Evolutionary conservation across 192 early-diverging fungal species (phyloP).

Genomic region (Tieghemiomyces parasiticus): DNA sequence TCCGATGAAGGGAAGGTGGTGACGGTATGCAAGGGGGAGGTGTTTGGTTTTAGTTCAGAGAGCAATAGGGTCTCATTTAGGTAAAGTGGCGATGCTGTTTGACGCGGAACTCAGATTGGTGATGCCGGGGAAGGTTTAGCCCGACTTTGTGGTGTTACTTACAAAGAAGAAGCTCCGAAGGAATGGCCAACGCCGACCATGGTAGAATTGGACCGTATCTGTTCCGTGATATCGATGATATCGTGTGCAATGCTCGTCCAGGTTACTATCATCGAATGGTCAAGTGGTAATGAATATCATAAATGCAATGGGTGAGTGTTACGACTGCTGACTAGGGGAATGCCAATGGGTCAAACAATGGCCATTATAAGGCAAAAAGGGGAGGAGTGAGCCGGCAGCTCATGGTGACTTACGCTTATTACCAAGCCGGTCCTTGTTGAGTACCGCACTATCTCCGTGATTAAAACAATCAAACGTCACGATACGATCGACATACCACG

Average conservation of each 20-base stretch:
- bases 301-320: not conserved
- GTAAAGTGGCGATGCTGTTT: not conserved
- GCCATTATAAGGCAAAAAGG: no score
- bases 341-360: not conserved
- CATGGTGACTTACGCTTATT: no score
- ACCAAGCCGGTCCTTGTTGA: no score
- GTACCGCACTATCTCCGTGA: no score
- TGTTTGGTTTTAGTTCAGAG: no score
- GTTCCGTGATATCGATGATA: conserved; percentile 18
- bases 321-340: not conserved
- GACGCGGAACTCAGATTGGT: no score
- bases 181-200: conserved; percentile 29
- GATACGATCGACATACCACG: no score
- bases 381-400: no score
- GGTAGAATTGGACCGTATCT: conserved; percentile 12
- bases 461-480: no score
- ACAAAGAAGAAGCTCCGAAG: conserved; percentile 24
- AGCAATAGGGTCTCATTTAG: not conserved
- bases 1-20: no score
- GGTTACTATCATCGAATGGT: not conserved
- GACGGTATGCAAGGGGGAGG: not conserved
- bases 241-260: conserved; percentile 23
- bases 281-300: conserved; percentile 7
- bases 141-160: no score
- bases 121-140: not conserved